Conservation (phyloP, 352 stramenopile species). For the Globisporangium polare region DNA sequence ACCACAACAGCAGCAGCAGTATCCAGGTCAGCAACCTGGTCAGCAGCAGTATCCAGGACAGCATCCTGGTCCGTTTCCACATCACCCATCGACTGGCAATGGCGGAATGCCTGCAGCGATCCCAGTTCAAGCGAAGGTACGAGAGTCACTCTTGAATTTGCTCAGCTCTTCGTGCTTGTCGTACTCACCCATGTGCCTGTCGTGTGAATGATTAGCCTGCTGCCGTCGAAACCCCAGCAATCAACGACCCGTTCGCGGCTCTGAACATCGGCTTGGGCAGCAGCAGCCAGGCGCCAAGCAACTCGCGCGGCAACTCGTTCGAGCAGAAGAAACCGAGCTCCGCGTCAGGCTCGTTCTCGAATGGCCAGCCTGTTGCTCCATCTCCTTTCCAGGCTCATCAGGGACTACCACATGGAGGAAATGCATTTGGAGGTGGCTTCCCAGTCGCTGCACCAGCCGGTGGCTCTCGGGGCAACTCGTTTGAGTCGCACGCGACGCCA, state of each 20-base stretch:
- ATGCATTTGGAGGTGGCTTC: conserved; percentile 16
- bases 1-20: conserved; percentile 26
- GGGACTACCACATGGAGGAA: background rate
- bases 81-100: conserved; percentile 11
- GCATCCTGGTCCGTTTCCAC: conserved; percentile 24
- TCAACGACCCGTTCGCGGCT: conserved; percentile 74
- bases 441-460: conserved; percentile 7
- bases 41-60: conserved; percentile 17
- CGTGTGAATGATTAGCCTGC: conserved; percentile 3
- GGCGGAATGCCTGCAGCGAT: conserved; percentile 18
- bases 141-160: background rate
- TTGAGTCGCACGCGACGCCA: conserved; percentile 18
- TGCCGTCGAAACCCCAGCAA: conserved; percentile 24
- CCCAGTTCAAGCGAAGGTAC: conserved; percentile 36
- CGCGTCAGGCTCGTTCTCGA: conserved; percentile 11
- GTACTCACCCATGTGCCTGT: conserved; percentile 2
- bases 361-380: background rate
- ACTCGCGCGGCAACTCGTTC: conserved; percentile 31
- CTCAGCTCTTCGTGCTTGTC: background rate
- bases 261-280: conserved; percentile 52
- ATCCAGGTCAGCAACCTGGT: conserved; percentile 12
- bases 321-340: conserved; percentile 22
- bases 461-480: conserved; percentile 37
- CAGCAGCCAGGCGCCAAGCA: conserved; percentile 17
- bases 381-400: conserved; percentile 13